Percentiles rank a stretch among this genome's conserved stretches.
These are phyloP conservation scores for Eutrema japonicum DNA, from an alignment of 345 rosid species.

Conservation along the genomic window DNA sequence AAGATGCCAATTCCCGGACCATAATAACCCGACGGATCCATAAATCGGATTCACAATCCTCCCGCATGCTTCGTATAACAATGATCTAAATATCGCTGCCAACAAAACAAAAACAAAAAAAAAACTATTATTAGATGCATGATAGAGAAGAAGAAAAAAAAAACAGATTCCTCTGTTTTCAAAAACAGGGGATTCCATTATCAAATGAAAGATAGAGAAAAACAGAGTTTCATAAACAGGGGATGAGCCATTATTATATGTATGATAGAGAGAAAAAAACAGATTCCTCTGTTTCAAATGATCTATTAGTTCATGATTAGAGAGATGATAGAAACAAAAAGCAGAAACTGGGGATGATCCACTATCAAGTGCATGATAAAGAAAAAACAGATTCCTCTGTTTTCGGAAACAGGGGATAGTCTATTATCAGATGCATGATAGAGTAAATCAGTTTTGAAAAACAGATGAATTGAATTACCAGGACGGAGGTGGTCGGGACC, in stretches of 20 bases:
- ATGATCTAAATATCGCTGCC: constrained; percentile 88
- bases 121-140: not conserved
- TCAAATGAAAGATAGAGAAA: not conserved
- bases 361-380: not conserved
- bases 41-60: constrained; percentile 94
- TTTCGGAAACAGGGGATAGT: not conserved
- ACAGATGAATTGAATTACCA: constrained; percentile 47
- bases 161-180: no score
- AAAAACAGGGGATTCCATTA: not conserved
- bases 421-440: not conserved
- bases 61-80: constrained; percentile 97
- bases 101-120: not conserved
- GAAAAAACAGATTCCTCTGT: no score
- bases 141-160: not conserved
- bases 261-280: constrained; percentile 17
- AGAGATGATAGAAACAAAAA: not conserved
- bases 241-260: not conserved
- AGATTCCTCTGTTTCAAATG: constrained; percentile 15
- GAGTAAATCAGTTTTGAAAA: not conserved
- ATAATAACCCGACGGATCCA: constrained; percentile 90
- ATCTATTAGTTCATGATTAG: not conserved
- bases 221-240: not conserved
- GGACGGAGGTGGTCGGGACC: constrained; percentile 97
- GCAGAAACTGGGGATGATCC: not conserved
- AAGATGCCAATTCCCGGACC: constrained; percentile 95